Base-by-base conservation (phyloP, 768 basidiomycete genomes). In the Postia placenta region DNA sequence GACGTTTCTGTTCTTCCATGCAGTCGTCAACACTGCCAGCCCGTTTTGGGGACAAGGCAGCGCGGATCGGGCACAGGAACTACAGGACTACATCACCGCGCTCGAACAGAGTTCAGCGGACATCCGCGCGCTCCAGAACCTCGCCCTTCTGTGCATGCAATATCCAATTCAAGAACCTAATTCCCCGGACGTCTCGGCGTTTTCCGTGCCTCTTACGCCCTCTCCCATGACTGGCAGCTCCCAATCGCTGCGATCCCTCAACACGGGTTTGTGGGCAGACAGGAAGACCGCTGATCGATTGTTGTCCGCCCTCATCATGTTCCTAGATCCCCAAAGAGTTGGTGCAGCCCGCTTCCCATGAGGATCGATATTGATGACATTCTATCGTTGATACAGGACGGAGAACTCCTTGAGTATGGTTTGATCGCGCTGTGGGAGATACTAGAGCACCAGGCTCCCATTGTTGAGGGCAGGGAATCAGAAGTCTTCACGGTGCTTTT, bases 401-500 rank as follows among this genome's bases (percentile, higher is more conserved):
- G 76, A 41, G 79, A 83, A 55, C 70, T 77, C 47, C 69, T 92
- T 23, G 83, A 87, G 61, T 88, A 90, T 57, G 91, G 81, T 23
- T 67, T 94, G 55, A 85, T 92, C 49, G 71, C 88, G 26, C 60
- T 92, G 11, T 93, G 87, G 86, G 91, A 93, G 64, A 73, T 92
- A 60, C 68, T 94, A 4, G 85, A 85, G 59, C 77, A 84, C 56
- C 88, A 92, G 61, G 73, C 79, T 20, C 64, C 74, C 25, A 76
- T 83, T 53, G 69, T 94, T 11, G 91, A 93, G 63, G 87, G 88
- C 39, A 79, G 78, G 51, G 92, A 94, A 69, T 76, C 79, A 9
- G 85, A 86, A 47, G 65, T 94, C 28, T 87, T 92, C 62, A 74
- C 80, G 24, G 69, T 79, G 43, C 71, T 94, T 38, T 71, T 95